Conservation (phyloP, 305 asterid genomes). For the Plantago coronopus region DNA sequence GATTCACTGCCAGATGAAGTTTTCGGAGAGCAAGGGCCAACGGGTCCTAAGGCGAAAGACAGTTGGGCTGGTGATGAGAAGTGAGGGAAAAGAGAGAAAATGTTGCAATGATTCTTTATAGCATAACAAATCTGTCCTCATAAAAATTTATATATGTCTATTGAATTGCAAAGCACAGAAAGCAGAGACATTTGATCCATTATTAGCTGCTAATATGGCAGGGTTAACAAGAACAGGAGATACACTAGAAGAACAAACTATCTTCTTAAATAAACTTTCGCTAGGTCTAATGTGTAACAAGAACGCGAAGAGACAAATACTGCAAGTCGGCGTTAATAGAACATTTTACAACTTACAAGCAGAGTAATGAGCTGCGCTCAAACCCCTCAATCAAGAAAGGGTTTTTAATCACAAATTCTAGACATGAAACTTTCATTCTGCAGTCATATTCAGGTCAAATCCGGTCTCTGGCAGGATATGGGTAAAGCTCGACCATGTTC, state of each 20-base stretch:
- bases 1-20: slow-evolving; percentile 50
- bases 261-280: not conserved
- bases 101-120: not conserved
- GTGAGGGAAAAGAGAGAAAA: not conserved
- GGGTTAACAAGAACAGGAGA: not conserved
- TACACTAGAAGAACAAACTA: not conserved
- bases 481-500: slow-evolving; percentile 2
- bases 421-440: not conserved
- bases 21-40: slow-evolving; percentile 67
- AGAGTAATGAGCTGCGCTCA: not conserved
- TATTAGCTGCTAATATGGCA: not conserved
- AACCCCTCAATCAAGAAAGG: not conserved
- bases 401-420: not conserved
- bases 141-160: too few relatives aligned
- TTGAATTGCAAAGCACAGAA: too few relatives aligned
- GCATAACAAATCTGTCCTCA: too few relatives aligned
- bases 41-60: slow-evolving; percentile 69
- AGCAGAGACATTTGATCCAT: too few relatives aligned
- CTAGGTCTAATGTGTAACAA: not conserved
- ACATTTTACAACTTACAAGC: slow-evolving; percentile 8
- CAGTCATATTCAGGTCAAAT: not conserved
- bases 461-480: not conserved
- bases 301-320: not conserved
- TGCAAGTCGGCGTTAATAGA: not conserved
- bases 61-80: slow-evolving; percentile 66